Percentiles rank a stretch among this genome's conserved stretches.
These are phyloP conservation scores for Chytriomyces hyalinus DNA, from an alignment of 192 early-diverging fungal genomes.

Conservation along the genomic window DNA sequence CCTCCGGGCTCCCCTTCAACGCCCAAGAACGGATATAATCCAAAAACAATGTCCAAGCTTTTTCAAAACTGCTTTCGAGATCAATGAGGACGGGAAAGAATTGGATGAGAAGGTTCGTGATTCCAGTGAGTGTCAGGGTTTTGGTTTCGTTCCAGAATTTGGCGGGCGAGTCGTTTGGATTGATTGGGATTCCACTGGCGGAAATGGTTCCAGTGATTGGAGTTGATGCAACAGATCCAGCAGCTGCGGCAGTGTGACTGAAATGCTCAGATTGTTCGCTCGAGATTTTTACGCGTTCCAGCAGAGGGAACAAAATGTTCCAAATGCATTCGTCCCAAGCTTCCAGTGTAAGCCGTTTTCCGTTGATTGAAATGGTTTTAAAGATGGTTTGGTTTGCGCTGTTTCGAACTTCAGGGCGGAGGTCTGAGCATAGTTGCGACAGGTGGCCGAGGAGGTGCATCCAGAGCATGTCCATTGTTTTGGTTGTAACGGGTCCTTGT, in stretches of 20 bases:
- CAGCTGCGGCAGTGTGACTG: neutral
- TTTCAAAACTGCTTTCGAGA: slow-evolving; percentile 66
- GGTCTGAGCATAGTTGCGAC: slow-evolving; percentile 81
- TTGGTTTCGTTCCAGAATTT: slow-evolving; percentile 95
- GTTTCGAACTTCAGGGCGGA: slow-evolving; percentile 88
- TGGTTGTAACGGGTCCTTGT: slow-evolving; percentile 36
- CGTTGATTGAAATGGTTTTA: slow-evolving; percentile 91
- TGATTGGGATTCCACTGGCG: slow-evolving; percentile 19
- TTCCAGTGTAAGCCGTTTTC: slow-evolving; percentile 65
- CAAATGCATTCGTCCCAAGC: slow-evolving; percentile 87
- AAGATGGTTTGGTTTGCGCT: slow-evolving; percentile 94
- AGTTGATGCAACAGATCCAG: neutral
- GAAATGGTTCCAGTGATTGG: neutral
- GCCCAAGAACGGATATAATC: slow-evolving; percentile 75
- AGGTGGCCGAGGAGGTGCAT: slow-evolving; percentile 85
- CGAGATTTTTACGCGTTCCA: slow-evolving; percentile 71
- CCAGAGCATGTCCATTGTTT: slow-evolving; percentile 77
- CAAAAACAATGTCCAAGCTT: slow-evolving; percentile 71
- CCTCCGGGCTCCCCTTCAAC: slow-evolving; percentile 73
- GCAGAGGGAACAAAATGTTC: slow-evolving; percentile 83
- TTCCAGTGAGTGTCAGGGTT: slow-evolving; percentile 72
- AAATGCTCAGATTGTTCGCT: slow-evolving; percentile 39
- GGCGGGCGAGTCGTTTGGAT: slow-evolving; percentile 56
- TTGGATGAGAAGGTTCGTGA: slow-evolving; percentile 69
- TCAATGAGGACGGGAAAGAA: slow-evolving; percentile 68